phyloP scores from a whole-genome alignment of 73 alveolate species.

The Paramecium bursaria region DNA sequence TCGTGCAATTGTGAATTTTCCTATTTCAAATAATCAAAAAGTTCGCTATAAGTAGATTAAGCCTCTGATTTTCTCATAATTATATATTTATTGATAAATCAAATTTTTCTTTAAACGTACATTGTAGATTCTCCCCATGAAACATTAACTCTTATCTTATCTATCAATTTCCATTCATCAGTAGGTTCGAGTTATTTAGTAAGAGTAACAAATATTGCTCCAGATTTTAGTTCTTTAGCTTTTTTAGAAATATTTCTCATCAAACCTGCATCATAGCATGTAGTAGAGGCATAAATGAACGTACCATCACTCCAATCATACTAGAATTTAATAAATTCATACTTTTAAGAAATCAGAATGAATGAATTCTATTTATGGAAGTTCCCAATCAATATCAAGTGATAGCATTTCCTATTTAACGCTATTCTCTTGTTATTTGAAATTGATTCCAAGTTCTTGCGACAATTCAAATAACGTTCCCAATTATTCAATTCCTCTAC shows the following conservation, averaged over 20 bases:
- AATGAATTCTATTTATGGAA: constrained; percentile 68
- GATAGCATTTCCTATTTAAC: constrained; percentile 64
- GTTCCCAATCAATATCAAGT: constrained; percentile 46
- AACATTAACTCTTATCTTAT: constrained; percentile 79
- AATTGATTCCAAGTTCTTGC: constrained; percentile 48
- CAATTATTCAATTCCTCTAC: constrained; percentile 87
- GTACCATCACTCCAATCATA: constrained; percentile 90
- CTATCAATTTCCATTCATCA: constrained; percentile 82
- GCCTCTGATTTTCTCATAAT: constrained; percentile 13
- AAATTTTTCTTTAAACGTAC: constrained; percentile 84
- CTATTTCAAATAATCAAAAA: constrained; percentile 43
- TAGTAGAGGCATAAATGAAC: constrained; percentile 88
- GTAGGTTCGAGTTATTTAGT: constrained; percentile 81
- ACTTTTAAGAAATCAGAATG: constrained; percentile 70
- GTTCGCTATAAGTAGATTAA: no score
- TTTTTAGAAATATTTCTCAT: constrained; percentile 84
- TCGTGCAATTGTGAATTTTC: constrained; percentile 46
- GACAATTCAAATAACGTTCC: constrained; percentile 72
- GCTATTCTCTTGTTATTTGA: constrained; percentile 70
- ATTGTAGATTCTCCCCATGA: constrained; percentile 95
- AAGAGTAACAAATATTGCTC: constrained; percentile 82
- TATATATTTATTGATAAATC: neutral
- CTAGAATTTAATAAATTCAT: constrained; percentile 67
- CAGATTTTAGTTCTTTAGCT: constrained; percentile 73
- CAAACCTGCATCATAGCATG: constrained; percentile 88